phyloP scores from a whole-genome alignment of 208 protist species.

The Crithidia thermophila region DNA sequence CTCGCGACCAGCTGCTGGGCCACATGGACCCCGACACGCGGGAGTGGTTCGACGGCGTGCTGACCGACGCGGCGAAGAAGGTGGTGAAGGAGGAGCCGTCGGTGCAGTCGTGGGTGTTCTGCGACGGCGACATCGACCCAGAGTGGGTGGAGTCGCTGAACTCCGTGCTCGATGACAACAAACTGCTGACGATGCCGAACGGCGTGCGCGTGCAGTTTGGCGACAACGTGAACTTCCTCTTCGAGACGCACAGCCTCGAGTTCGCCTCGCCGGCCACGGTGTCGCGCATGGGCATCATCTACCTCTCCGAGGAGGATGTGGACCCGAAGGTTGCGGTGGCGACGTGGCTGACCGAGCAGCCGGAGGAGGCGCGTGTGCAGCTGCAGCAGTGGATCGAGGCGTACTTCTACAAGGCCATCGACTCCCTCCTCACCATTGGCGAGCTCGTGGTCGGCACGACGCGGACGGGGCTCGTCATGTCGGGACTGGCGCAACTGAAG shows the following conservation, averaged over 20 bases:
- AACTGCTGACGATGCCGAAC: conserved; percentile 97
- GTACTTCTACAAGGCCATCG: conserved; percentile 94
- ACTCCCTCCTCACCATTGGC: conserved; percentile 74
- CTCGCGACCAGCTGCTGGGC: conserved; percentile 95
- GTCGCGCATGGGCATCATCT: conserved; percentile 99
- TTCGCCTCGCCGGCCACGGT: conserved; percentile 99
- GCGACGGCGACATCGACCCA: conserved; percentile 99
- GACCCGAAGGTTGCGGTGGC: conserved; percentile 92
- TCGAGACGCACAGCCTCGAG: conserved; percentile 98
- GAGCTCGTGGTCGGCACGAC: conserved; percentile 92
- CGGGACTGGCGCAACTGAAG: conserved; percentile 93
- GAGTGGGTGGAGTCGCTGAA: conserved; percentile 99
- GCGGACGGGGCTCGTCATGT: conserved; percentile 92
- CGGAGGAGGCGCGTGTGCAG: conserved; percentile 63
- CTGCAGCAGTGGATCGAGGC: conserved; percentile 91
- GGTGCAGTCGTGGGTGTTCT: conserved; percentile 96
- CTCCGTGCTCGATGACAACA: conserved; percentile 99
- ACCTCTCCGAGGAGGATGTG: conserved; percentile 96
- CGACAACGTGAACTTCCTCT: conserved; percentile 98
- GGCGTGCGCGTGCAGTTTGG: conserved; percentile 99
- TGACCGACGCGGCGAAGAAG: conserved; percentile 94
- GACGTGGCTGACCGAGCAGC: conserved; percentile 92
- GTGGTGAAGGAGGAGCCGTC: conserved; percentile 93
- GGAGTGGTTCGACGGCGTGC: conserved; percentile 98
- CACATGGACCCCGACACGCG: conserved; percentile 98